Evolutionary conservation across 345 rosid genomes (phyloP), one percentile per base, ranked within the genome.

Genomic region (Alliaria petiolata): DNA sequence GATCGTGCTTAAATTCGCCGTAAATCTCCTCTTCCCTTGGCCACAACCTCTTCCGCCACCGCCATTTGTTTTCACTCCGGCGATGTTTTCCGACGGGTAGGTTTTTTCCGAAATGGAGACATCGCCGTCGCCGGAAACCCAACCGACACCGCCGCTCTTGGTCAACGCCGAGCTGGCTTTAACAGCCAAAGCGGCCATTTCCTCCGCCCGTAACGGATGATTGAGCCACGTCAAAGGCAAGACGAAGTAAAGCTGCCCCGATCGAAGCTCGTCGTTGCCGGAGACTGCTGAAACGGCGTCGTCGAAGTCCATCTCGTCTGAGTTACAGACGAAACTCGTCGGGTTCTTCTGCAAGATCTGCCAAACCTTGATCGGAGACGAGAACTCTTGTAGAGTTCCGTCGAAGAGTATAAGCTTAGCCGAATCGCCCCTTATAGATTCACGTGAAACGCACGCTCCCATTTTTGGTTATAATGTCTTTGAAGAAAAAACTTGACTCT

Each of bases 171-270:
- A 74, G 83, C 96, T 95, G 11, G 99, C 99, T 80, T 90, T 92
- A 20, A 95, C 97, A 2, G 99, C 99, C 71, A 95, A 81, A 49
- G 98, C 92, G 2, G 99, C 99, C 99, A 95, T 92, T 77, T 95
- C 92, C 70, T 89, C 89, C 0, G 96, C 81, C 12, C 82, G 86
- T 16, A 95, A 70, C 1, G 91, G 96, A 39, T 77, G 90, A 39
- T 77, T 82, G 17, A 95, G 73, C 79, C 89, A 68, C 47, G 80
- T 83, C 71, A 88, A 28, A 0, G 98, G 98, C 60, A 95, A 68
- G 17, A 92, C 92, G 45, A 95, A 95, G 76, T 95, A 95, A n/a
- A 95, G 86, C 54, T 86, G 96, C 0, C 99, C 98, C 0, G 86
- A 89, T 14, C 84, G 88, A 36, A 95, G 89, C 67, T 81, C 88